Evolutionary conservation across 2,329 filamentous ascomycete species (phyloP).

Genomic region (Neofusicoccum laricinum): DNA sequence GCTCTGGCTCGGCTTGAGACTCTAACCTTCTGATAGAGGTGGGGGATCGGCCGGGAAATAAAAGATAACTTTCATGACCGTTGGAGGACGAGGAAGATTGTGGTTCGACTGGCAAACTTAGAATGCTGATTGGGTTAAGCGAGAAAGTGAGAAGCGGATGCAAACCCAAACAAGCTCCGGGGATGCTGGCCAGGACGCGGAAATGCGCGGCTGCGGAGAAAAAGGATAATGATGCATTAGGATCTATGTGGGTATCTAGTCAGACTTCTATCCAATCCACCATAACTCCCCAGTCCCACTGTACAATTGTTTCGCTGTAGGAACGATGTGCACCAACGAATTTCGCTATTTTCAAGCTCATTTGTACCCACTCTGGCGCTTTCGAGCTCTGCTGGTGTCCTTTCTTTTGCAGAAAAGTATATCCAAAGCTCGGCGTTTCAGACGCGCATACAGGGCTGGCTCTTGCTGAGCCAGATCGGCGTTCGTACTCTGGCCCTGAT

Average conservation of each 20-base stretch:
- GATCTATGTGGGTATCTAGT: constrained; percentile 9
- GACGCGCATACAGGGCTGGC: neutral
- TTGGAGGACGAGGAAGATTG: neutral
- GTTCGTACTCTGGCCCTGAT: neutral
- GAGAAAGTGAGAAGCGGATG: neutral
- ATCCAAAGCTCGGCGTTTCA: neutral
- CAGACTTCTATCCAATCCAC: neutral
- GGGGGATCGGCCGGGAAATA: neutral
- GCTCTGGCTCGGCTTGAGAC: too few species aligned
- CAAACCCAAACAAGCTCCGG: neutral
- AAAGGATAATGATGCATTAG: neutral
- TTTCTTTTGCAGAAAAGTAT: neutral
- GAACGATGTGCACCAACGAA: neutral
- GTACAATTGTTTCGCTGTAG: neutral
- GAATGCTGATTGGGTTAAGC: neutral
- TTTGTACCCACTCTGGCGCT: neutral
- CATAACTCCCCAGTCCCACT: neutral
- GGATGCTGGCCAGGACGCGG: neutral
- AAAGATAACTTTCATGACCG: neutral
- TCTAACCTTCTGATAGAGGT: neutral
- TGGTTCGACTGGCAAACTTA: neutral
- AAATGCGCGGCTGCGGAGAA: neutral
- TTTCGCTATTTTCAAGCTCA: neutral
- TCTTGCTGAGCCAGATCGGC: neutral
- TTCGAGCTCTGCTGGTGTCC: neutral